phyloP scores from a whole-genome alignment of 345 rosid genomes.

The Salix suchowensis region DNA sequence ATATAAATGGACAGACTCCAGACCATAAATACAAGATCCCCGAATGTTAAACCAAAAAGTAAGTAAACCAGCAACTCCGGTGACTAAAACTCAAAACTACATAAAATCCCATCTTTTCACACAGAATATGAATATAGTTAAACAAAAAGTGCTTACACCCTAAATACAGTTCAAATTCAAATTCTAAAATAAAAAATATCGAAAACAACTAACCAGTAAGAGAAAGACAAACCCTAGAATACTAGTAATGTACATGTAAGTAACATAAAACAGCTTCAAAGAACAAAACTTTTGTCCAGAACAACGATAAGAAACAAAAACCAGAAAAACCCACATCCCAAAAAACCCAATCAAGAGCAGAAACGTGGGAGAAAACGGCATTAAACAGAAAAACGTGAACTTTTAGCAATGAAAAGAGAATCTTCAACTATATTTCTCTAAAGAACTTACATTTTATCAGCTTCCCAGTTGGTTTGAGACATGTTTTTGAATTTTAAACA shows the following conservation, averaged over 20 bases:
- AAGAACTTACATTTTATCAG: constrained; percentile 89
- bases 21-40: constrained; percentile 8
- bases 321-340: constrained; percentile 19
- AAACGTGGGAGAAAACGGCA: neutral
- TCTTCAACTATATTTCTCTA: neutral
- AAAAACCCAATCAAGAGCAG: constrained; percentile 32
- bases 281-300: constrained; percentile 21
- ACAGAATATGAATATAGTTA: neutral
- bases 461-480: constrained; percentile 99
- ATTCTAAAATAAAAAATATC: neutral
- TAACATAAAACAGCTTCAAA: constrained; percentile 14
- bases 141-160: neutral
- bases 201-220: constrained; percentile 1
- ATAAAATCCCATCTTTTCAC: neutral
- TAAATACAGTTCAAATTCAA: constrained; percentile 3
- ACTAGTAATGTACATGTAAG: neutral
- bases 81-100: neutral
- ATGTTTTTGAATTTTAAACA: constrained; percentile 15
- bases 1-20: constrained; percentile 13
- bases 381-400: neutral
- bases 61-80: neutral
- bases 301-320: constrained; percentile 14
- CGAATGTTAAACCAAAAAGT: neutral
- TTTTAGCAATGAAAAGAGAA: neutral
- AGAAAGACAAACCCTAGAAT: constrained; percentile 38